Conservation (phyloP, 2,329 filamentous ascomycete species). For the Volutella citrinella region DNA sequence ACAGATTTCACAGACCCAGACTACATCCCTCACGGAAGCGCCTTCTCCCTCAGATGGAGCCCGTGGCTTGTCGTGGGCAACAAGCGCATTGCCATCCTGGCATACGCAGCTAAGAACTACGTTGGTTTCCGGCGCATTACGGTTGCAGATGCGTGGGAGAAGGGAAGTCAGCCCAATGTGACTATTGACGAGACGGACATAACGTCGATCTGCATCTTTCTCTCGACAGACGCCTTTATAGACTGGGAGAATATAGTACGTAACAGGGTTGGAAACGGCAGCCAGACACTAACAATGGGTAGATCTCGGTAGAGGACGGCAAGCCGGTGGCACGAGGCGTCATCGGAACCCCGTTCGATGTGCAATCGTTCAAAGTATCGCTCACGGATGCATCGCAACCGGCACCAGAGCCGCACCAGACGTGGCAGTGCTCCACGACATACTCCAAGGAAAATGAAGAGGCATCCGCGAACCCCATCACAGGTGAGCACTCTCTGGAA, state of each 20-base stretch:
- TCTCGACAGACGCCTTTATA: conserved; percentile 52
- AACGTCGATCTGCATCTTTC: conserved; percentile 47
- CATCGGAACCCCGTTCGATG: conserved; percentile 49
- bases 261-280: neutral
- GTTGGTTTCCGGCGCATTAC: conserved; percentile 54
- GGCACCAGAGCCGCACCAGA: conserved; percentile 33
- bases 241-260: conserved; percentile 53
- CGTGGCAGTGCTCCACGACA: conserved; percentile 43
- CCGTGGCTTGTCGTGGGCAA: conserved; percentile 44
- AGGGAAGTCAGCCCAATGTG: conserved; percentile 34
- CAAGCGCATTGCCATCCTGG: conserved; percentile 42
- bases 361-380: conserved; percentile 49
- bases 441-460: conserved; percentile 35
- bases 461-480: conserved; percentile 31
- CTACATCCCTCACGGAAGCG: conserved; percentile 45
- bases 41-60: conserved; percentile 52
- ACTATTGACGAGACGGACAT: conserved; percentile 39
- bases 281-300: conserved; percentile 7
- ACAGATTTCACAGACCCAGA: conserved; percentile 43
- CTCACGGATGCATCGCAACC: conserved; percentile 29
- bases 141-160: conserved; percentile 34
- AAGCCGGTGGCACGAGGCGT: conserved; percentile 48
- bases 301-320: conserved; percentile 42
- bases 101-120: conserved; percentile 49
- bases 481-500: conserved; percentile 4